A percentile compares a stretch with the other conserved stretches of the same genome.
These are phyloP conservation scores for Rhizopogon vesiculosus DNA, from an alignment of 768 basidiomycete species.

Conservation along the genomic window DNA sequence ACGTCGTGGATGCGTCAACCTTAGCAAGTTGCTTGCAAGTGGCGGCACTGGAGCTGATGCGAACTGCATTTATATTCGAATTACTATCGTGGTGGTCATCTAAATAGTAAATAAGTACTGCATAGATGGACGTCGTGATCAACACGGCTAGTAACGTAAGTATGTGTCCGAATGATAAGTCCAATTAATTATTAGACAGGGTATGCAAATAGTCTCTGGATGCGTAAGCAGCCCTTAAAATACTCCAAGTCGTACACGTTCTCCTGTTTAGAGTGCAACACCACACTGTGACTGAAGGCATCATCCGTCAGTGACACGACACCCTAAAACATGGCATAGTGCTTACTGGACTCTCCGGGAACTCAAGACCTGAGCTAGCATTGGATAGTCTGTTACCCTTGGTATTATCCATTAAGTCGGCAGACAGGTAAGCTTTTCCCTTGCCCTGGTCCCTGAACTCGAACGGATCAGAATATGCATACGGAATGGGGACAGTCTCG, in stretches of 20 bases:
- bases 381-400: slow-evolving; percentile 4
- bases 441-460: background rate
- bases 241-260: too few relatives aligned
- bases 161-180: too few relatives aligned
- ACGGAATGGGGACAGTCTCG: background rate
- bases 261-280: slow-evolving; percentile 1
- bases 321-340: background rate
- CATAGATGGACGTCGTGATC: too few relatives aligned
- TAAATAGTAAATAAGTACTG: too few relatives aligned
- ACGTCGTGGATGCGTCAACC: too few relatives aligned
- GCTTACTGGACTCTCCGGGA: slow-evolving; percentile 5
- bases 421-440: background rate
- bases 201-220: background rate
- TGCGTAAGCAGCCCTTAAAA: background rate
- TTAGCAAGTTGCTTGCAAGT: too few relatives aligned
- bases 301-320: background rate
- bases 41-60: background rate
- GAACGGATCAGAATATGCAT: background rate
- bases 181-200: background rate
- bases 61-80: background rate
- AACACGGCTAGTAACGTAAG: too few relatives aligned
- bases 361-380: slow-evolving; percentile 1
- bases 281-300: slow-evolving; percentile 5
- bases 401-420: background rate
- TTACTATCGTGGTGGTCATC: background rate